Evolutionary conservation across 345 rosid species (phyloP).

Genomic region (Rhizophora apiculata): DNA sequence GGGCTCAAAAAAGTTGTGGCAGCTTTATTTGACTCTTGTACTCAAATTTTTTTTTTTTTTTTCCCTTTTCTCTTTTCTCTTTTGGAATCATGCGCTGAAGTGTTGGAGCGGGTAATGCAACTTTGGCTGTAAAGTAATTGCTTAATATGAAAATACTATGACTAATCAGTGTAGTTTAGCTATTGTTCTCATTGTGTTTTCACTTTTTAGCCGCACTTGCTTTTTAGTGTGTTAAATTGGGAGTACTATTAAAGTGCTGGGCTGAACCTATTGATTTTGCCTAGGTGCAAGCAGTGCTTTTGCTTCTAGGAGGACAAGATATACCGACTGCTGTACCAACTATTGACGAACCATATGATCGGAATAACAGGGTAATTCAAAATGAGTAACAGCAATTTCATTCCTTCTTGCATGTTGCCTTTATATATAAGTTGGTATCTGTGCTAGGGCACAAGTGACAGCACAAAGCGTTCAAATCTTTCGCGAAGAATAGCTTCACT

Average conservation of each 20-base stretch:
- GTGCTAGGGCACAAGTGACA: slow-evolving; percentile 40
- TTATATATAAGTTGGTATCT: slow-evolving; percentile 15
- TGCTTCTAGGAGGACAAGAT: slow-evolving; percentile 61
- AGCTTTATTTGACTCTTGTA: background rate
- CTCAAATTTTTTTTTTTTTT: background rate
- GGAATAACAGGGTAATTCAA: slow-evolving; percentile 40
- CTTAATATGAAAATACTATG: too few relatives aligned
- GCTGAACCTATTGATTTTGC: slow-evolving; percentile 10
- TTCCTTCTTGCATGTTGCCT: slow-evolving; percentile 4
- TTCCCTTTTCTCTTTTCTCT: background rate
- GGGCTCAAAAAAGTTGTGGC: background rate
- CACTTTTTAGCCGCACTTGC: background rate
- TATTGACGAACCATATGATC: slow-evolving; percentile 44
- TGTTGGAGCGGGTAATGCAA: too few relatives aligned
- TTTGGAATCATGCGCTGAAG: background rate
- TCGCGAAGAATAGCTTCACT: slow-evolving; percentile 70
- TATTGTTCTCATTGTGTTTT: background rate
- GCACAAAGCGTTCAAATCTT: slow-evolving; percentile 50
- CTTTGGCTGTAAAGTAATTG: too few relatives aligned
- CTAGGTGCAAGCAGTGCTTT: slow-evolving; percentile 72
- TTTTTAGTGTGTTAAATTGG: slow-evolving; percentile 4
- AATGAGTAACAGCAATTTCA: slow-evolving; percentile 1
- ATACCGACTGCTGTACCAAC: slow-evolving; percentile 53
- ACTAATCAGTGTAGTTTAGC: too few relatives aligned
- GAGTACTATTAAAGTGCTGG: background rate